Evolutionary conservation across 495 filamentous ascomycete species (phyloP).

Genomic region (Penicillium paradoxum): DNA sequence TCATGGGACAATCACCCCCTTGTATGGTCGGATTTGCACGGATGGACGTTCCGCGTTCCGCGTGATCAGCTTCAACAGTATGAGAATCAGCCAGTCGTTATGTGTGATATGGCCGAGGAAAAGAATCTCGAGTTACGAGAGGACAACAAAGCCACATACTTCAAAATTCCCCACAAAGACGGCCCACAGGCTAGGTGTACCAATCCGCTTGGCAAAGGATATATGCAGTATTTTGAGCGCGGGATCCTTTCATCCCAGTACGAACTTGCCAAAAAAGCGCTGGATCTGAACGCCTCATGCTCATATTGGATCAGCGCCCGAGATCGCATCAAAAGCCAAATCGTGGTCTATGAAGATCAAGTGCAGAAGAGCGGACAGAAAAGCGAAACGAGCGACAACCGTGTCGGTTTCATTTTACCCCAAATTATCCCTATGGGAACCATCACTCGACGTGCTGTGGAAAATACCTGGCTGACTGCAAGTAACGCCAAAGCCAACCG

Average conservation of each 20-base stretch:
- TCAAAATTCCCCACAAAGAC: constrained; percentile 94
- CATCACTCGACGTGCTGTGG: constrained; percentile 91
- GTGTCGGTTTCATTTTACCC: constrained; percentile 88
- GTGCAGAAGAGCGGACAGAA: constrained; percentile 21
- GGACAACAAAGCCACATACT: constrained; percentile 65
- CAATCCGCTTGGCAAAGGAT: constrained; percentile 85
- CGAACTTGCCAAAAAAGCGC: constrained; percentile 82
- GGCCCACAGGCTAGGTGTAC: constrained; percentile 79
- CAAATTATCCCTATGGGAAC: constrained; percentile 99
- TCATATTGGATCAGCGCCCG: constrained; percentile 98
- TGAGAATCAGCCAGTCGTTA: constrained; percentile 60
- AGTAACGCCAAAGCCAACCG: constrained; percentile 94
- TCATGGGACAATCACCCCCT: constrained; percentile 87
- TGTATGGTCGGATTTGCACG: constrained; percentile 86
- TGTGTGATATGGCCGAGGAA: constrained; percentile 75
- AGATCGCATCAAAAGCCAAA: constrained; percentile 85
- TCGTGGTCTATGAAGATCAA: constrained; percentile 82
- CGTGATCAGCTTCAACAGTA: constrained; percentile 58
- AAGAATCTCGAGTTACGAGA: constrained; percentile 56
- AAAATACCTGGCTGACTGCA: constrained; percentile 97
- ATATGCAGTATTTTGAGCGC: constrained; percentile 85
- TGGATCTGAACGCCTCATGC: constrained; percentile 97
- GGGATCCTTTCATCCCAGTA: constrained; percentile 82
- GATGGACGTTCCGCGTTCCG: constrained; percentile 86
- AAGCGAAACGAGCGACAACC: constrained; percentile 18